Evolutionary conservation across 2,329 filamentous ascomycete species (phyloP).

Genomic region (Penicillium hordei): DNA sequence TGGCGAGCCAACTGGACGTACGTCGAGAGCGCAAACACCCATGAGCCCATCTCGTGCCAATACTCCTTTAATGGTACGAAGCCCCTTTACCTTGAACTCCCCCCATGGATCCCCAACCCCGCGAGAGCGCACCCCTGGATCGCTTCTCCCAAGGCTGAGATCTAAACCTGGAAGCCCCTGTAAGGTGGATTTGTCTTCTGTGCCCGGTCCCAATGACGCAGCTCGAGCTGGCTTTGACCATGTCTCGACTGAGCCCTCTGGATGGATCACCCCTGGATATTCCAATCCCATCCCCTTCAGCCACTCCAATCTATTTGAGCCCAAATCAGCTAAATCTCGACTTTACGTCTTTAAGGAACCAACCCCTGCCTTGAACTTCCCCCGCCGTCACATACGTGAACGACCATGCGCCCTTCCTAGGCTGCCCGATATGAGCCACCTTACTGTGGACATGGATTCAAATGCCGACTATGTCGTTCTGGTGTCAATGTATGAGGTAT

Average conservation of each 20-base stretch:
- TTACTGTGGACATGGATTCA: constrained; percentile 66
- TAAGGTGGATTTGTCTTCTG: constrained; percentile 3
- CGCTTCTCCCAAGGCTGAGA: constrained; percentile 10
- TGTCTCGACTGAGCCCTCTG: constrained; percentile 13
- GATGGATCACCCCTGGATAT: constrained; percentile 13
- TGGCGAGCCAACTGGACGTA: constrained; percentile 60
- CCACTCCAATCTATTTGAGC: constrained; percentile 26
- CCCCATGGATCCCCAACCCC: constrained; percentile 21
- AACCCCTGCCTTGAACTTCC: constrained; percentile 55
- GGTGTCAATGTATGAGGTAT: constrained; percentile 98
- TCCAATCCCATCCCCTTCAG: constrained; percentile 28
- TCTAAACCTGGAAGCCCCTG: constrained; percentile 15
- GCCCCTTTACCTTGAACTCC: constrained; percentile 32
- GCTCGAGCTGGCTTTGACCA: constrained; percentile 8
- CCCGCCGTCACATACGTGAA: constrained; percentile 62
- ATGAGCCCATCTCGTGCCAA: constrained; percentile 55
- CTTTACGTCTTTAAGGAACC: constrained; percentile 54
- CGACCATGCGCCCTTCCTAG: constrained; percentile 71
- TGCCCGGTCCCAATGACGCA: constrained; percentile 4
- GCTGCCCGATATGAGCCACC: constrained; percentile 69
- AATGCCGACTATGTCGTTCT: constrained; percentile 81
- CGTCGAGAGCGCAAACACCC: constrained; percentile 67
- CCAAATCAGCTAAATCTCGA: constrained; percentile 40
- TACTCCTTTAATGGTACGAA: constrained; percentile 47
- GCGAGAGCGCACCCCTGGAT: constrained; percentile 19